A percentile compares a stretch with the other conserved stretches of the same genome.
Evolutionary conservation across 2,329 filamentous ascomycete species (phyloP).

Genomic region (Podosphaera xanthii): DNA sequence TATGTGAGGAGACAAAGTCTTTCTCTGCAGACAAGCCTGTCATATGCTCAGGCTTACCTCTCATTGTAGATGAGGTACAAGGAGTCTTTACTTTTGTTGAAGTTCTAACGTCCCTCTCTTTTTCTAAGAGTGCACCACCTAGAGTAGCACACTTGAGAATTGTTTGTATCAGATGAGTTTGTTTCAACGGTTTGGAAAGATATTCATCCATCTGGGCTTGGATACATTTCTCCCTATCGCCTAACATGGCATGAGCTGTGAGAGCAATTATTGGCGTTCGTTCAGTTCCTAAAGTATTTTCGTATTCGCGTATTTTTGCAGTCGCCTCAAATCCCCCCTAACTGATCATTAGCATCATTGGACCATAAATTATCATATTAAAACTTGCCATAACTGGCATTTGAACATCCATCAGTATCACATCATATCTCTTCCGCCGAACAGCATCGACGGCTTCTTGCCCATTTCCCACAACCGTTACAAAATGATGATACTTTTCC

Average conservation of each 20-base stretch:
- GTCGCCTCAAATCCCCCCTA: conserved; percentile 93
- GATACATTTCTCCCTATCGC: conserved; percentile 92
- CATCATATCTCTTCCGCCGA: conserved; percentile 79
- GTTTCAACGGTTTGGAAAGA: conserved; percentile 84
- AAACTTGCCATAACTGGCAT: conserved; percentile 88
- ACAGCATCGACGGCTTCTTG: conserved; percentile 83
- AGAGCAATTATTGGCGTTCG: conserved; percentile 90
- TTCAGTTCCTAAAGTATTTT: conserved; percentile 48
- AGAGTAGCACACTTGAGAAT: conserved; percentile 93
- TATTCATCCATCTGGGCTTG: conserved; percentile 99
- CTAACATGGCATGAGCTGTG: conserved; percentile 96
- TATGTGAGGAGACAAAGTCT: not conserved
- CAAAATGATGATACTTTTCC: conserved; percentile 84
- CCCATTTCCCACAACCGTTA: conserved; percentile 86
- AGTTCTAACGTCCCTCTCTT: conserved; percentile 36
- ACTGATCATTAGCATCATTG: conserved; percentile 17
- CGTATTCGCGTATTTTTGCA: conserved; percentile 86
- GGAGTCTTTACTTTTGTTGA: conserved; percentile 13
- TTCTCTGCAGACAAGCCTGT: not conserved
- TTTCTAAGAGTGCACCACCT: conserved; percentile 60
- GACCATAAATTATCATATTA: not conserved
- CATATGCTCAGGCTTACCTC: not conserved
- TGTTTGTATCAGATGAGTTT: conserved; percentile 92
- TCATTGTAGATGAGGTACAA: not conserved
- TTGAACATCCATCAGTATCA: conserved; percentile 97